Percentiles rank a stretch among this genome's conserved stretches.
Conservation (phyloP, 768 basidiomycete species). For the Boletales sp. region DNA sequence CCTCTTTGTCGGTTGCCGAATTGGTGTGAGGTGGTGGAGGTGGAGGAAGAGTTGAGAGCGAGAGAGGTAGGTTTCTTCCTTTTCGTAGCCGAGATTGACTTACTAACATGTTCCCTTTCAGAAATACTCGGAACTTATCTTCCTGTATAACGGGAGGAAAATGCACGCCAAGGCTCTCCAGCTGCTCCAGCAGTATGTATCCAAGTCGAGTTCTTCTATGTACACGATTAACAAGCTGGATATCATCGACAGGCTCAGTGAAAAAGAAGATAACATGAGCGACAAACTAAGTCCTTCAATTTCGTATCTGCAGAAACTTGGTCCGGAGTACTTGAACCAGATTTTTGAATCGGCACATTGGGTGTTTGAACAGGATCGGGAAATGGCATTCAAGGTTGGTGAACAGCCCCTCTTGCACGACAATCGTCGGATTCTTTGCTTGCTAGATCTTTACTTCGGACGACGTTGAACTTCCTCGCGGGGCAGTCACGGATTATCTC, state of each 20-base stretch:
- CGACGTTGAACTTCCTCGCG: constrained; percentile 84
- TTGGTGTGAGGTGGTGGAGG: constrained; percentile 96
- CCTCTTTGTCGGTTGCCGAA: constrained; percentile 87
- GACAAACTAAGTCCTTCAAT: constrained; percentile 85
- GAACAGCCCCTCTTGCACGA: neutral
- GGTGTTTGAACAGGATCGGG: constrained; percentile 73
- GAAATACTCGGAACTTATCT: constrained; percentile 91
- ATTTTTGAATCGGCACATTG: constrained; percentile 82
- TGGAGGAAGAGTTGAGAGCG: constrained; percentile 80
- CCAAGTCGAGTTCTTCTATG: neutral
- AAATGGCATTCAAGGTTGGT: constrained; percentile 72
- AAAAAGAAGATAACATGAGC: constrained; percentile 68
- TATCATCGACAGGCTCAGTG: constrained; percentile 58
- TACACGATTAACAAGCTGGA: neutral
- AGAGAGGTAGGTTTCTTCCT: constrained; percentile 55
- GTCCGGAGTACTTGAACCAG: constrained; percentile 74
- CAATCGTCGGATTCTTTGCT: neutral
- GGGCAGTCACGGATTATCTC: constrained; percentile 73
- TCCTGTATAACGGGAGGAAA: constrained; percentile 90
- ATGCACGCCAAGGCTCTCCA: constrained; percentile 89
- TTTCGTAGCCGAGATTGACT: neutral
- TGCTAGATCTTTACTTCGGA: constrained; percentile 91
- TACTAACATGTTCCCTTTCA: constrained; percentile 27
- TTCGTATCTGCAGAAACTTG: constrained; percentile 86
- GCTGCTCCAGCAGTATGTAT: constrained; percentile 76